These are phyloP conservation scores for Microbotryum lychnidis-dioicae DNA, from an alignment of 1,284 basidiomycete genomes.

Conservation along the genomic window DNA sequence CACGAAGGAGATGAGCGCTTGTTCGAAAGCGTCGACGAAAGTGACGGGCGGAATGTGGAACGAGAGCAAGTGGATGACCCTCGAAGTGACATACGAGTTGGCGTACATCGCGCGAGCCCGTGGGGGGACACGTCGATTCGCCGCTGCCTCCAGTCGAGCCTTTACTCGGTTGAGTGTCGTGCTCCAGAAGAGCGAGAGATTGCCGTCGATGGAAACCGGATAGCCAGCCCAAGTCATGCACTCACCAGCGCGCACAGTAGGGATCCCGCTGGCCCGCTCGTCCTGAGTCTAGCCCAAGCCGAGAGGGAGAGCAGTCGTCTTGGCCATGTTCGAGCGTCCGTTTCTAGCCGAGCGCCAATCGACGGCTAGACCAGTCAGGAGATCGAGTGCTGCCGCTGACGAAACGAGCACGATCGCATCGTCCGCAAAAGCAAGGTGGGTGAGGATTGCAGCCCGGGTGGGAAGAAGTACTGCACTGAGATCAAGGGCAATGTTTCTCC, in stretches of 20 bases:
- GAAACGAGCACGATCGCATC: background rate
- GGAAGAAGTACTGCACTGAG: too few species aligned
- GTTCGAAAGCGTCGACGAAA: too few species aligned
- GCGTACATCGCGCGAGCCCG: conserved; percentile 1
- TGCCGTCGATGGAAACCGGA: too few species aligned
- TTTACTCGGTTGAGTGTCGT: too few species aligned
- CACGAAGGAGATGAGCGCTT: conserved; percentile 1
- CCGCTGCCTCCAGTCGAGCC: too few species aligned
- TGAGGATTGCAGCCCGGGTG: background rate
- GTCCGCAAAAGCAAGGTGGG: conserved; percentile 3
- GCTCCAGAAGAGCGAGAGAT: too few species aligned
- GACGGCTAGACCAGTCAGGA: background rate
- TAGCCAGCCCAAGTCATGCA: too few species aligned
- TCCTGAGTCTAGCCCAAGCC: background rate
- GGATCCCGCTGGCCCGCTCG: background rate
- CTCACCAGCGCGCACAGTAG: background rate
- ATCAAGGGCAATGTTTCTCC: background rate
- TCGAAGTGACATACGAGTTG: conserved; percentile 1
- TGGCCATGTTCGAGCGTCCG: conserved; percentile 1
- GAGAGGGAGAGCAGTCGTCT: background rate
- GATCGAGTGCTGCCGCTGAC: background rate
- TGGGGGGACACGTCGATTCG: too few species aligned
- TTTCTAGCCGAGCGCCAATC: conserved; percentile 4
- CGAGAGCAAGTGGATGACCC: conserved; percentile 2
- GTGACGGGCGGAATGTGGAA: background rate